Evolutionary conservation across 2,329 filamentous ascomycete genomes (phyloP), one percentile per base, ranked within the genome.

Genomic region (Aspergillus niger): DNA sequence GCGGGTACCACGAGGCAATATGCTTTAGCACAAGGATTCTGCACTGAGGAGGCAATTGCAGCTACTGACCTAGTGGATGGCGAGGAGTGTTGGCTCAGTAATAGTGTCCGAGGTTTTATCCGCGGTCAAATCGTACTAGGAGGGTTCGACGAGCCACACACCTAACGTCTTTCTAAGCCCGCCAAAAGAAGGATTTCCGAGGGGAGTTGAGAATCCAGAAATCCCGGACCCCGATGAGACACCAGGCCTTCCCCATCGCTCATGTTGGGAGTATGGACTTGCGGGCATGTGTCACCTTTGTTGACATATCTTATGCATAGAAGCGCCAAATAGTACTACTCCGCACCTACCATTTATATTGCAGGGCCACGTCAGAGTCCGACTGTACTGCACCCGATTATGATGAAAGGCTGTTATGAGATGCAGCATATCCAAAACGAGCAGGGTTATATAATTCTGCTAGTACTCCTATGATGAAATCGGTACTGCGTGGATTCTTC

Each of bases 11-110:
- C 90, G 5, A 85, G 94, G 65, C 82, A 91, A 60, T 97, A 92
- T 89, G 90, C 91, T n/a, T 73, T 98, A 44, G 85, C 89, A 61
- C 84, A 80, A 57, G 82, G 85, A 0, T 77, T 95, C 48, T 92
- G 85, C 56, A 80, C 83, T 30, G 90, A 96, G 70, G 84, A 87
- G 63, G 75, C 79, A 3, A 80, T 97, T 15, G 74, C 74, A n/a
- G 80, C 80, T 2, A 77, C 82, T 11, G 87, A 87, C 6, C 74
- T 97, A 11, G 72, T 81, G 3, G 82, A 91, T 64, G 91, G 89
- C 1, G 93, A 97, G 74, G 83, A 88, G 56, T 90, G 93, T 63
- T 96, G 92, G 90, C 78, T 97, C 56, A 97, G 92, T 74, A 97
- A 94, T 74, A 92, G 91, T 0, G 89, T 94, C 1, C 85, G 90